phyloP scores from a whole-genome alignment of 2,329 filamentous ascomycete genomes.

The Diaporthe aspalathi region DNA sequence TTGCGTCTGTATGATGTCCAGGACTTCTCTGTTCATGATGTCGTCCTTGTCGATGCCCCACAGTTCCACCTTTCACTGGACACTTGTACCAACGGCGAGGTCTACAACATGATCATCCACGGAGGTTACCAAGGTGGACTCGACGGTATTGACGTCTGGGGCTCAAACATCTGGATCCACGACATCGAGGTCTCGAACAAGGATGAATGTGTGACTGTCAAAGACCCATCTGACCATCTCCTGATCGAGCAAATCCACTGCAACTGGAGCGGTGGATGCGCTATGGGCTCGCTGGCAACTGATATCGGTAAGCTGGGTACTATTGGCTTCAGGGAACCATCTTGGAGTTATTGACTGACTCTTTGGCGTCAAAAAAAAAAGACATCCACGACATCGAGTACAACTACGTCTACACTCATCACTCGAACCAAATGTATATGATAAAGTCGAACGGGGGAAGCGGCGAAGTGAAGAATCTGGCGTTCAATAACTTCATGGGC shows the following conservation, averaged over 20 bases:
- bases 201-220: constrained; percentile 58
- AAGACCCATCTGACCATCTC: constrained; percentile 63
- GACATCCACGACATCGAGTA: constrained; percentile 65
- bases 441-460: constrained; percentile 70
- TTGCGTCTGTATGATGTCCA: constrained; percentile 56
- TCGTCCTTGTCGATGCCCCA: constrained; percentile 58
- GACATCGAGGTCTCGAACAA: constrained; percentile 72
- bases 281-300: constrained; percentile 65
- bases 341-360: not conserved
- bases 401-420: constrained; percentile 67
- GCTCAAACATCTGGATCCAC: constrained; percentile 66
- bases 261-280: constrained; percentile 66
- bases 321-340: no score
- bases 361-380: not conserved
- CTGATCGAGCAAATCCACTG: constrained; percentile 71
- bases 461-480: constrained; percentile 61
- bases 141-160: constrained; percentile 67
- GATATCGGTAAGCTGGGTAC: constrained; percentile 48
- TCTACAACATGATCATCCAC: constrained; percentile 66
- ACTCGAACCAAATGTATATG: constrained; percentile 73
- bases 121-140: constrained; percentile 63
- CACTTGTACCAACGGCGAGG: constrained; percentile 59
- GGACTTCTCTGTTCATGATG: constrained; percentile 61
- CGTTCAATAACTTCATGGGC: constrained; percentile 70
- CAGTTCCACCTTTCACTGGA: constrained; percentile 44